A percentile compares a stretch with the other conserved stretches of the same genome.
phyloP scores from a whole-genome alignment of 2,329 filamentous ascomycete species.

The Rhynchosporium secalis region DNA sequence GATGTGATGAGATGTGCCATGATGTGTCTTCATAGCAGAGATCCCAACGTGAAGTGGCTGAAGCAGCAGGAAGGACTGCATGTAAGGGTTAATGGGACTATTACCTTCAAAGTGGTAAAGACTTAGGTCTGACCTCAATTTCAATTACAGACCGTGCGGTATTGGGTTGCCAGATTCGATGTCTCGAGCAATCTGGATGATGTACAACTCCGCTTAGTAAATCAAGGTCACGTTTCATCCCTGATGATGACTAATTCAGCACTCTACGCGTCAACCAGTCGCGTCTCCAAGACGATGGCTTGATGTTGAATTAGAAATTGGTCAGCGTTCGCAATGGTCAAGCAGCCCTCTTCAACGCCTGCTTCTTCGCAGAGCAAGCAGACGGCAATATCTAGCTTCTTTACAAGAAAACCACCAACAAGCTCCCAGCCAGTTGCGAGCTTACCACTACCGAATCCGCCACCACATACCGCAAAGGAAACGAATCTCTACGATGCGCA shows the following conservation, averaged over 20 bases:
- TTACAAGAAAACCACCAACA: constrained; percentile 58
- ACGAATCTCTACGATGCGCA: constrained; percentile 35
- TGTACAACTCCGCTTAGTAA: no score
- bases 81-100: no score
- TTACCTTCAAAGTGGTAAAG: no score
- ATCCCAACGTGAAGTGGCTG: no score
- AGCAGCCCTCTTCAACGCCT: constrained; percentile 22
- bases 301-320: background rate
- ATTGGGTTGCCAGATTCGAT: no score
- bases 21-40: no score
- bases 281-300: constrained; percentile 1
- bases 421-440: constrained; percentile 37
- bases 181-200: no score
- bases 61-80: no score
- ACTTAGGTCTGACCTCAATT: no score
- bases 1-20: no score
- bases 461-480: constrained; percentile 22
- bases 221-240: no score
- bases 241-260: background rate
- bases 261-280: constrained; percentile 13
- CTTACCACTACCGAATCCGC: constrained; percentile 25
- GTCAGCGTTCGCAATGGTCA: constrained; percentile 29
- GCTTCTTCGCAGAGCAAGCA: constrained; percentile 47
- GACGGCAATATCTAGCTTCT: constrained; percentile 83
- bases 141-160: no score